Evolutionary conservation across 179 eudicot genomes (phyloP), one percentile per base, ranked within the genome.

Genomic region (Beta macrorhiza): DNA sequence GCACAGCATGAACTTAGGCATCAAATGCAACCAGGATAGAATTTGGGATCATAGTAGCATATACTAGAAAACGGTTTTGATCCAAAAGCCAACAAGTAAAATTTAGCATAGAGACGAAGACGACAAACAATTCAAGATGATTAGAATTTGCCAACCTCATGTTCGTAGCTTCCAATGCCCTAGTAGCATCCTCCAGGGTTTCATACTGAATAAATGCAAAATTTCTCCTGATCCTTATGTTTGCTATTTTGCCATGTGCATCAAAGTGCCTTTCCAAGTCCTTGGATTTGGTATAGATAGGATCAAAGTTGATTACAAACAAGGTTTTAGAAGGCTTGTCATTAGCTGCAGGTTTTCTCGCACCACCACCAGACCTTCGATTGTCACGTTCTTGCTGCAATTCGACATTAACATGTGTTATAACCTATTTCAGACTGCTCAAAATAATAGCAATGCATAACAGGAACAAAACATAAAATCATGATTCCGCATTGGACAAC

Each of bases 251-350:
- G 8, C 98, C 98, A 88, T 91, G 90, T 20, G 88, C 89, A 3
- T 92, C 95, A 86, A 93, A 92, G 85, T 92, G 93, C 84, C 89
- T 90, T 87, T 93, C 97, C 80, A 93, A 79, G 82, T 92, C 97
- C 86, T 93, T 92, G 71, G 90, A 84, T 80, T 89, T 89, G 0
- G 97, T 93, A 79, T 90, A 68, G 56, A 86, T 74, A 32, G 97
- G 92, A 78, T 88, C 90, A 67, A 93, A 93, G 81, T 93, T 93
- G 57, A 93, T 93, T 78, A 93, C 91, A 84, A 93, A 93, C 88
- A 93, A 73, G 57, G 98, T 91, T 80, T 90, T 92, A n/a, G 97
- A 92, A 59, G 95, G 97, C 81, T 81, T 87, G 1, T 83, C 73
- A 84, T 88, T 90, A 67, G 93, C 86, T 77, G 92, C 88, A 78